Base-by-base conservation (phyloP, 148 eudicot genomes). In the Vaccinium vitisidaea region DNA sequence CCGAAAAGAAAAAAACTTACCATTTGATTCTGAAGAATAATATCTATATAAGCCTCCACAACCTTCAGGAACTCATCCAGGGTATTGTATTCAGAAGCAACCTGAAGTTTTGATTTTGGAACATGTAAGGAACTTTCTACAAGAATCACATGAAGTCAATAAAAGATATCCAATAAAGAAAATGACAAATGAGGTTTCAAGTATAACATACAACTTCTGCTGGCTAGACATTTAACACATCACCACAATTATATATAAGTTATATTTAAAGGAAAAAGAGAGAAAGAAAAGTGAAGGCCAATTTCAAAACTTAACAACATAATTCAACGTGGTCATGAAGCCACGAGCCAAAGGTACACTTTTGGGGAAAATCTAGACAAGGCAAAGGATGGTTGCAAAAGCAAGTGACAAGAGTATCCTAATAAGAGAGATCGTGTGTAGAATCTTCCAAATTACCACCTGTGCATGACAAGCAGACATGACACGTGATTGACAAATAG, bases 11-110 rank as follows among this genome's bases (percentile, higher is more conserved):
- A 70, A 27, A 70, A 86, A 88, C 91, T 88, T 90, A 93, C 98
- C 94, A 93, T 91, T 77, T 92, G 90, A 87, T 91, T 91, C 84
- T 92, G 93, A 83, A 94, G 91, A 84, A 92, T 55, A 61, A 92
- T 89, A 83, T 94, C 98, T 83, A 92, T 73, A 85, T 89, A 93
- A 86, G 92, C 94, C 88, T 93, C 94, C 71, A 92, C 83, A 58
- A 93, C 90, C 88, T 85, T 94, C 90, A 93, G 84, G 88, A 85
- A 94, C 75, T 87, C 92, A 81, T 92, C 90, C 79, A 93, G 90
- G 75, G 80, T 87, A 71, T 80, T 80, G 82, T 80, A 88, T 83
- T 71, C 81, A 84, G 87, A 80, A 65, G 84, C 84, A 83, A 87
- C 92, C 98, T 94, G 94, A 87, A 90, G 91, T 82, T 77, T 43